Evolutionary conservation across 2,329 filamentous ascomycete genomes (phyloP).

Genomic region (Fusarium tanahbumbuense): DNA sequence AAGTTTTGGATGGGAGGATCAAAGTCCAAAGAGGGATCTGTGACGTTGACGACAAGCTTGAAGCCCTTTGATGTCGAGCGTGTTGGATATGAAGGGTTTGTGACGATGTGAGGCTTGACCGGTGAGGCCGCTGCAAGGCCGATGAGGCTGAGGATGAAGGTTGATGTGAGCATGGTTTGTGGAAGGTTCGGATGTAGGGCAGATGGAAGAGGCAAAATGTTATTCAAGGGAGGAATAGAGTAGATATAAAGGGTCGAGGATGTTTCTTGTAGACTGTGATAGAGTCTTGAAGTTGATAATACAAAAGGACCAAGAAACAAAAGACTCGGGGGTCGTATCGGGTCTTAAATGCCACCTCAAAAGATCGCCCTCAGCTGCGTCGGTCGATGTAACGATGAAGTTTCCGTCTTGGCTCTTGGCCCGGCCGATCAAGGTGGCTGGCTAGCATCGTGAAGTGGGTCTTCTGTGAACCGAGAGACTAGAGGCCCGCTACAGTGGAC

Average conservation of each 20-base stretch:
- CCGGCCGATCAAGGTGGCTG: conserved; percentile 24
- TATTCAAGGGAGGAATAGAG: not conserved
- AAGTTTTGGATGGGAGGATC: conserved; percentile 55
- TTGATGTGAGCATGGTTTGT: conserved; percentile 40
- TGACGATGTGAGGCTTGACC: conserved; percentile 24
- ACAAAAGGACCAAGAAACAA: conserved; percentile 16
- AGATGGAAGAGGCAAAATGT: not conserved
- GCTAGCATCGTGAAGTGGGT: conserved; percentile 21
- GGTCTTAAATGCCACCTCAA: conserved; percentile 33
- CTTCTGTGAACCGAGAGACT: conserved; percentile 23
- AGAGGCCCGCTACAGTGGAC: conserved; percentile 12
- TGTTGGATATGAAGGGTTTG: conserved; percentile 28
- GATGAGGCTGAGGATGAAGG: conserved; percentile 42
- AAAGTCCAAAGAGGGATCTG: conserved; percentile 55
- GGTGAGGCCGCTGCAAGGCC: conserved; percentile 44
- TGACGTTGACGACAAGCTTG: conserved; percentile 59
- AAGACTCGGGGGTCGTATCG: conserved; percentile 15
- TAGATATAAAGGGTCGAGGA: not conserved
- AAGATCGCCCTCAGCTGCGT: conserved; percentile 14
- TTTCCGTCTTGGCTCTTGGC: conserved; percentile 11
- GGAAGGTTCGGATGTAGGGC: conserved; percentile 4
- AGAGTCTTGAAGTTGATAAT: conserved; percentile 7
- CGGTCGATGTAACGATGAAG: conserved; percentile 35
- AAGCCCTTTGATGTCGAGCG: conserved; percentile 50
- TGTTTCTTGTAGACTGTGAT: not conserved